phyloP scores from a whole-genome alignment of 2,329 filamentous ascomycete genomes.

The Fusarium sp. region DNA sequence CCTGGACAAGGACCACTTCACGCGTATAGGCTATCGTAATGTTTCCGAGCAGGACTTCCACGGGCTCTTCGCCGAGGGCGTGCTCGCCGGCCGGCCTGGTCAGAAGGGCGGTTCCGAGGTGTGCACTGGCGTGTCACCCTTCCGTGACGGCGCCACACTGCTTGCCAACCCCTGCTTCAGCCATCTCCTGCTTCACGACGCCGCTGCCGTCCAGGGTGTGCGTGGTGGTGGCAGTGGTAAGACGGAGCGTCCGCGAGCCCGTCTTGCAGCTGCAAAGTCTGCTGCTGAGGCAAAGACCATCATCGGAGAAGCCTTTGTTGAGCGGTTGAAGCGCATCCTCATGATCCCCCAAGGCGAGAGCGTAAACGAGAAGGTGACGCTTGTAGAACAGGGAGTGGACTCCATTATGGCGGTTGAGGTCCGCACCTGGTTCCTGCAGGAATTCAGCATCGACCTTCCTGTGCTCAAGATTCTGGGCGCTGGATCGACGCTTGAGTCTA shows the following conservation, averaged over 20 bases:
- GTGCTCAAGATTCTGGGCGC: constrained; percentile 54
- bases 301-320: neutral
- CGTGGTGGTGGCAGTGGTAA: neutral
- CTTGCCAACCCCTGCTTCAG: neutral
- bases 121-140: neutral
- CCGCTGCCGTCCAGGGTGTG: neutral
- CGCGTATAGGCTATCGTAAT: neutral
- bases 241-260: neutral
- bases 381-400: constrained; percentile 44
- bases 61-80: constrained; percentile 13
- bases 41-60: constrained; percentile 50
- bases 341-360: neutral
- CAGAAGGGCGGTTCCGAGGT: neutral
- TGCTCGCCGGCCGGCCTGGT: neutral
- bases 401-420: constrained; percentile 52
- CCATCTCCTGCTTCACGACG: neutral
- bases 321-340: neutral
- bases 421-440: constrained; percentile 62
- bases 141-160: neutral
- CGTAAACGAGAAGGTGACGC: neutral
- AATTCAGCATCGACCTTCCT: constrained; percentile 58
- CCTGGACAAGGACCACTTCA: neutral
- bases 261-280: neutral
- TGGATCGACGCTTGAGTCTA: neutral
- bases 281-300: neutral